phyloP scores from a whole-genome alignment of 257 asterid genomes.

The Nemophila menziesii region DNA sequence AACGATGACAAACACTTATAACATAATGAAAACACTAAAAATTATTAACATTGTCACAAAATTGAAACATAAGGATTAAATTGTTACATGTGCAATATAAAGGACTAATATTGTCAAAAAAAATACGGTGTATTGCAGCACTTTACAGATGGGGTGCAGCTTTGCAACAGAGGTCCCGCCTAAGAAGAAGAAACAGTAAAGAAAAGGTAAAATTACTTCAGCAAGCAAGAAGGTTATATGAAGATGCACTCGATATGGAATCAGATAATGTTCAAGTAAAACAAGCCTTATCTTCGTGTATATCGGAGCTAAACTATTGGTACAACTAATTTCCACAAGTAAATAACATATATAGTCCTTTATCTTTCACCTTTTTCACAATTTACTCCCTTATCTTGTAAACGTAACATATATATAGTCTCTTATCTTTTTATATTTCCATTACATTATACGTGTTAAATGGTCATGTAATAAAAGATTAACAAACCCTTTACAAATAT shows the following conservation, averaged over 20 bases:
- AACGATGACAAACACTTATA: too few species aligned
- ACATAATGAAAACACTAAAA: too few species aligned
- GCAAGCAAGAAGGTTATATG: conserved; percentile 72
- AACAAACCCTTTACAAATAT: too few species aligned
- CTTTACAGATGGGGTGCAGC: conserved; percentile 87
- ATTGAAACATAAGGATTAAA: background rate
- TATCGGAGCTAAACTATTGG: conserved; percentile 63
- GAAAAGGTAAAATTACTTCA: conserved; percentile 76
- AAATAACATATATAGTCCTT: too few species aligned
- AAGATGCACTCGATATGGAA: conserved; percentile 80
- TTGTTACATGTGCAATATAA: background rate
- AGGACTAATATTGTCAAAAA: background rate
- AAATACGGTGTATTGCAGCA: conserved; percentile 37
- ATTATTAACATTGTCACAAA: background rate
- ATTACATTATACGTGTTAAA: too few species aligned
- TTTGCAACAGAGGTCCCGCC: conserved; percentile 71
- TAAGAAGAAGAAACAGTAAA: conserved; percentile 58
- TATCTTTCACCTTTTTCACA: too few species aligned
- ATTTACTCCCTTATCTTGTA: too few species aligned
- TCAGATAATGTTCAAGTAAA: conserved; percentile 43
- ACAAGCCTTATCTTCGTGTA: conserved; percentile 60
- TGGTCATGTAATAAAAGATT: too few species aligned
- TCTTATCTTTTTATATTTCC: too few species aligned
- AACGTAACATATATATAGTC: too few species aligned
- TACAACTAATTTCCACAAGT: conserved; percentile 21